Base-by-base conservation (phyloP, 208 protist species). In the Eutreptiella sp. region DNA sequence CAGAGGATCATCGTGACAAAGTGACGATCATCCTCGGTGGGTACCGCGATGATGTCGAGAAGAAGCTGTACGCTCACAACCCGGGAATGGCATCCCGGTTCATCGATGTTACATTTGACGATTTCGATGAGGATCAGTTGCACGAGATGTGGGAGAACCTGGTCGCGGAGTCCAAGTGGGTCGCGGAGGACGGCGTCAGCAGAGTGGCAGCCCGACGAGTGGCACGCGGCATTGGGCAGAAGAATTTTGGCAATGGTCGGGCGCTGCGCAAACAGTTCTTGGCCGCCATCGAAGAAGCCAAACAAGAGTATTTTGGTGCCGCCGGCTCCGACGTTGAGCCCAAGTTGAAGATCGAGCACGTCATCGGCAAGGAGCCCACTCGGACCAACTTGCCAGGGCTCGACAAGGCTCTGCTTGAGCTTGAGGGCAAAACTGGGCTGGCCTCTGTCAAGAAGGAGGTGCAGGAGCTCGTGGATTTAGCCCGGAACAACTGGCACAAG, bases 21-120 rank as follows among this genome's bases (percentile, higher is more conserved):
- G 3, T 68, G 4, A 64, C 53, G 2, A 31, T 68, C 32, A 68
- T 74, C 24, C 3, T 74, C 7, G 68, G 63, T 3, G 68, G 68
- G 4, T 74, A 74, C 54, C 19, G 43, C 26, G 34, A 52, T 21
- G 48, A 67, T 28, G 53, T 72, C 21, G 7, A 61, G 7, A 39
- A 62, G 4, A 68, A 72, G 59, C 50, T 66, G 4, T 53, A 63
- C 29, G 38, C 1, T 1, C 34, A 53, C 41, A 72, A 72, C 60
- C 29, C 24, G 11, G 67, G 67, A 19, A 29, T 72, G 9, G 32
- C 41, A 24, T 66, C 53, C 28, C 57, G 67, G 38, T 72, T 72
- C 39, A 5, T 5, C 23, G 11, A 61, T 2, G 7, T 68, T 39
- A 41, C 36, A 24, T 72, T 72, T 48, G 60, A 72, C 5, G 60